phyloP scores from a whole-genome alignment of 225 moss, liverwort and hornwort species.

The Polytrichum formosum region DNA sequence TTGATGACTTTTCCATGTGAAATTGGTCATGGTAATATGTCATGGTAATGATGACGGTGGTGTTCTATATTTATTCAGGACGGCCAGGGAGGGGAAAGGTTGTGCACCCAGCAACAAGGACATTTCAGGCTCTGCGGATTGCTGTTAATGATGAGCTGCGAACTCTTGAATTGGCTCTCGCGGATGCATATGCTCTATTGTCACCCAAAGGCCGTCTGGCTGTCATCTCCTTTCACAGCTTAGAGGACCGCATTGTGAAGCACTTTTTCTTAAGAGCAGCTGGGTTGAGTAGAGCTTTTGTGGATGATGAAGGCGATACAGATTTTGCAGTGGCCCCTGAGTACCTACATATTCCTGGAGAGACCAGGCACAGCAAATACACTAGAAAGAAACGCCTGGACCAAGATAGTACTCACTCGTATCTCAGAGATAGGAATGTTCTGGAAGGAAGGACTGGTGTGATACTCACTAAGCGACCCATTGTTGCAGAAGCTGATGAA shows the following conservation, averaged over 20 bases:
- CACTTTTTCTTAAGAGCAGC: slow-evolving; percentile 81
- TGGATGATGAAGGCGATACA: slow-evolving; percentile 13
- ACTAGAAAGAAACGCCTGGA: slow-evolving; percentile 45
- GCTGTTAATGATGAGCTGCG: slow-evolving; percentile 94
- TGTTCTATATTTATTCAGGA: slow-evolving; percentile 32
- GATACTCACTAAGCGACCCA: slow-evolving; percentile 79
- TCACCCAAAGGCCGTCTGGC: slow-evolving; percentile 74
- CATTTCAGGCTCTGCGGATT: slow-evolving; percentile 92
- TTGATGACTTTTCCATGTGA: no score
- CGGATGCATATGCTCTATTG: slow-evolving; percentile 68
- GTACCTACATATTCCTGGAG: slow-evolving; percentile 75
- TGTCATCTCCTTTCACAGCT: slow-evolving; percentile 92
- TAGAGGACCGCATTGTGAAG: slow-evolving; percentile 95
- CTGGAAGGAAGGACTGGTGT: slow-evolving; percentile 60
- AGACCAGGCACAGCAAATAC: slow-evolving; percentile 81
- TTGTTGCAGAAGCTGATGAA: slow-evolving; percentile 62
- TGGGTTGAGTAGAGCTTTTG: slow-evolving; percentile 47
- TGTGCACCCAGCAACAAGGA: slow-evolving; percentile 87
- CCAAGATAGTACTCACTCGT: slow-evolving; percentile 10
- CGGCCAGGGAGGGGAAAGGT: slow-evolving; percentile 65
- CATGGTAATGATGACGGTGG: no score
- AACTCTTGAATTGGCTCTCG: slow-evolving; percentile 58
- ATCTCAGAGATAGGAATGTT: slow-evolving; percentile 45
- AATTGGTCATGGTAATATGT: no score
- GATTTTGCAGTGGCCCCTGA: slow-evolving; percentile 27